phyloP scores from a whole-genome alignment of 371 early-diverging fungal genomes.

The Circinella umbellata region DNA sequence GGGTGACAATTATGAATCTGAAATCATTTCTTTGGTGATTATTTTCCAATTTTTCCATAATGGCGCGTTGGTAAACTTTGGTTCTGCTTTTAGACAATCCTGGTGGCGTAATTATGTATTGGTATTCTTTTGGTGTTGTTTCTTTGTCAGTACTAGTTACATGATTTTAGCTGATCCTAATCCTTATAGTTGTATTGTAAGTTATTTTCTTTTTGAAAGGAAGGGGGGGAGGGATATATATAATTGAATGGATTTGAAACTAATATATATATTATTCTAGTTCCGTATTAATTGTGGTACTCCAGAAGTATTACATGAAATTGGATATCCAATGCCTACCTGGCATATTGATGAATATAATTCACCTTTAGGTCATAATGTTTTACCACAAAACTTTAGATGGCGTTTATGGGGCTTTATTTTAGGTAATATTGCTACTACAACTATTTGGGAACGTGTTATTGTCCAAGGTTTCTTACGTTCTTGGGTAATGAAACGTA shows the following conservation, averaged over 20 bases:
- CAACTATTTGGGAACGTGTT: constrained; percentile 39
- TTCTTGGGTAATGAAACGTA: constrained; percentile 21
- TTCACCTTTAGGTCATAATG: constrained; percentile 68
- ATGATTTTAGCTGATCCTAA: constrained; percentile 77
- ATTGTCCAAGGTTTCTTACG: constrained; percentile 45
- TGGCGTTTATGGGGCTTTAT: constrained; percentile 56
- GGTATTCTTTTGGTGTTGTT: constrained; percentile 54
- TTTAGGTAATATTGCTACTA: constrained; percentile 38
- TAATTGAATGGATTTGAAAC: background rate
- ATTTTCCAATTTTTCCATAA: constrained; percentile 67
- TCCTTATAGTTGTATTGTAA: constrained; percentile 68
- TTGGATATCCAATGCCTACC: constrained; percentile 56
- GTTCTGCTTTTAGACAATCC: constrained; percentile 58
- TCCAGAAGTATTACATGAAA: constrained; percentile 43
- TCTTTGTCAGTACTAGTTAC: constrained; percentile 62
- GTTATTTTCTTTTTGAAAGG: constrained; percentile 14
- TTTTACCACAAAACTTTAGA: constrained; percentile 67
- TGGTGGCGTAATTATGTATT: constrained; percentile 70
- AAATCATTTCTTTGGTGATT: constrained; percentile 56
- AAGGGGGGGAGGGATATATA: background rate
- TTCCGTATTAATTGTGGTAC: constrained; percentile 73
- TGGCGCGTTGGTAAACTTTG: constrained; percentile 71
- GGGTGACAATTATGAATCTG: constrained; percentile 80
- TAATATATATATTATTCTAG: background rate
- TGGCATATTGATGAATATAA: constrained; percentile 67